phyloP scores from a whole-genome alignment of 192 early-diverging fungal species.

The Chytriomyces confervae region DNA sequence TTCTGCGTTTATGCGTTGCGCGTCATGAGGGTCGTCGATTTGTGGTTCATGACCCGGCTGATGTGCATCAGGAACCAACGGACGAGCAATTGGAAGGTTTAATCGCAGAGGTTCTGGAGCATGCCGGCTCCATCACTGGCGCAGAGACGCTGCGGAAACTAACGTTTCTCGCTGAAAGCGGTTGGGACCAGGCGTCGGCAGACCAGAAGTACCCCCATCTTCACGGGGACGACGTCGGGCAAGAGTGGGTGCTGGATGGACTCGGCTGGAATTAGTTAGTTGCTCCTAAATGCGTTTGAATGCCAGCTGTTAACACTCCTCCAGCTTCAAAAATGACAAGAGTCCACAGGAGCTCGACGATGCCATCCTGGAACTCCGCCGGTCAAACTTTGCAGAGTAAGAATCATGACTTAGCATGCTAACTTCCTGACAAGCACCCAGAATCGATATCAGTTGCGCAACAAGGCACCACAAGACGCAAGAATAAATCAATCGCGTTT shows the following conservation, averaged over 20 bases:
- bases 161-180: background rate
- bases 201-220: background rate
- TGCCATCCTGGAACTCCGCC: constrained; percentile 4
- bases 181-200: background rate
- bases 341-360: background rate
- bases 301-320: no score
- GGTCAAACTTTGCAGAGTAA: constrained; percentile 3
- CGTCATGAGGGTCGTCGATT: background rate
- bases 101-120: background rate
- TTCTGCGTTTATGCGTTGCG: no score
- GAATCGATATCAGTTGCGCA: no score
- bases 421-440: no score
- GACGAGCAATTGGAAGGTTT: background rate
- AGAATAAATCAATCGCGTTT: no score
- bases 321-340: constrained; percentile 9
- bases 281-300: no score
- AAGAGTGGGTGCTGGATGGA: background rate
- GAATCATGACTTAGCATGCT: no score
- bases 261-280: background rate
- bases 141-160: background rate
- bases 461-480: no score
- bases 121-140: background rate
- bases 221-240: background rate
- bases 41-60: background rate
- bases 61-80: background rate